These are phyloP conservation scores for Sanghuangporus sanghuang DNA, from an alignment of 1,284 basidiomycete species.

Conservation along the genomic window DNA sequence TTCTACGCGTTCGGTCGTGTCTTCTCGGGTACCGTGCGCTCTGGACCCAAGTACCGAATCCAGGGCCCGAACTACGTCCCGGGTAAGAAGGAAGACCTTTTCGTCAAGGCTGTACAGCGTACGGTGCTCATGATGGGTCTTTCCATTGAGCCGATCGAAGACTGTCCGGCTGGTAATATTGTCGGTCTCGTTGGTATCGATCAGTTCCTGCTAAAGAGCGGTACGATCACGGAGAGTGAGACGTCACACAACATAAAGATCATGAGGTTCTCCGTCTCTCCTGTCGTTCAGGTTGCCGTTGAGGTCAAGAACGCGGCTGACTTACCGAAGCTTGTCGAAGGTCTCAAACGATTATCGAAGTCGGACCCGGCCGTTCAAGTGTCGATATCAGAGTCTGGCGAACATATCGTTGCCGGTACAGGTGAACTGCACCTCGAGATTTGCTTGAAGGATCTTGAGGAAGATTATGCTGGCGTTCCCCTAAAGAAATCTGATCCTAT, in stretches of 20 bases:
- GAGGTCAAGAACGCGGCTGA: constrained; percentile 99
- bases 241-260: constrained; percentile 99
- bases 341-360: constrained; percentile 99
- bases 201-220: constrained; percentile 99
- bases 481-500: constrained; percentile 99
- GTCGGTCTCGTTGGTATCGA: constrained; percentile 99
- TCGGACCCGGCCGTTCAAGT: constrained; percentile 99
- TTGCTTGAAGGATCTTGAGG: constrained; percentile 99
- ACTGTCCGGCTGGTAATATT: constrained; percentile 99
- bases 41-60: constrained; percentile 98
- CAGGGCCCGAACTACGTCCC: constrained; percentile 99
- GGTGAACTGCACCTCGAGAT: constrained; percentile 99
- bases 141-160: constrained; percentile 97
- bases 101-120: constrained; percentile 97
- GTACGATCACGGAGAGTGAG: constrained; percentile 96
- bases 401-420: constrained; percentile 99
- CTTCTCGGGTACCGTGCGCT: constrained; percentile 96
- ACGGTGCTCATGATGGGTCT: constrained; percentile 99
- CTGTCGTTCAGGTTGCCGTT: constrained; percentile 98
- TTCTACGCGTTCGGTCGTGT: constrained; percentile 99
- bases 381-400: constrained; percentile 89
- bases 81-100: constrained; percentile 98
- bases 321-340: constrained; percentile 99
- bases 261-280: constrained; percentile 99
- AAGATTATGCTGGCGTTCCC: constrained; percentile 99